Percentiles rank a stretch among this genome's conserved stretches.
phyloP scores from a whole-genome alignment of 345 rosid species.

The Eucalyptus fibrosa region DNA sequence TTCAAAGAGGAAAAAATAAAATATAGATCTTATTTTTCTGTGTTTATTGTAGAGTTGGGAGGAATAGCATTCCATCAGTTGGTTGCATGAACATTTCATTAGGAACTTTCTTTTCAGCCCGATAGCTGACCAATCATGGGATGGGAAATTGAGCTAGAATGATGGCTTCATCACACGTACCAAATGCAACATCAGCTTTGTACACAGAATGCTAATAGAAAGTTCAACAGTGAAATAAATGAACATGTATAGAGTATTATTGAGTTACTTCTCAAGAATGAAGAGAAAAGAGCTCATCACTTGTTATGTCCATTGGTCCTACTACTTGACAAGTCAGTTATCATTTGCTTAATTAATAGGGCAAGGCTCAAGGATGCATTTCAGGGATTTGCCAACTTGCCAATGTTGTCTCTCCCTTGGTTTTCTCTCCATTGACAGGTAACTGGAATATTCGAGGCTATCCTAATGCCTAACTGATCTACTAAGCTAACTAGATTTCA shows the following conservation, averaged over 20 bases:
- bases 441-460: not conserved
- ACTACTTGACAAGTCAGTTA: not conserved
- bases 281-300: not conserved
- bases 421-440: constrained; percentile 87
- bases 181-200: not conserved
- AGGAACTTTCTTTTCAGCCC: not conserved
- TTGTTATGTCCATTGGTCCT: not conserved
- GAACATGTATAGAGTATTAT: not conserved
- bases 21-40: not conserved
- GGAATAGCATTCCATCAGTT: not conserved
- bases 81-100: not conserved
- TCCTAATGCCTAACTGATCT: not conserved
- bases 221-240: not conserved
- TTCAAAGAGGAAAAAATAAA: not conserved
- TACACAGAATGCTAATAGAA: not conserved
- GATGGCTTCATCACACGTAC: not conserved
- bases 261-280: not conserved
- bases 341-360: constrained; percentile 22
- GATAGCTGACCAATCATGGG: not conserved
- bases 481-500: not conserved
- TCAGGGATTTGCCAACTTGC: constrained; percentile 78
- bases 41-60: not conserved
- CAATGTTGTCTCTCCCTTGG: constrained; percentile 54
- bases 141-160: not conserved
- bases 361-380: constrained; percentile 87